A percentile compares a stretch with the other conserved stretches of the same genome.
Conservation (phyloP, 768 basidiomycete species). For the Pisolithus albus region DNA sequence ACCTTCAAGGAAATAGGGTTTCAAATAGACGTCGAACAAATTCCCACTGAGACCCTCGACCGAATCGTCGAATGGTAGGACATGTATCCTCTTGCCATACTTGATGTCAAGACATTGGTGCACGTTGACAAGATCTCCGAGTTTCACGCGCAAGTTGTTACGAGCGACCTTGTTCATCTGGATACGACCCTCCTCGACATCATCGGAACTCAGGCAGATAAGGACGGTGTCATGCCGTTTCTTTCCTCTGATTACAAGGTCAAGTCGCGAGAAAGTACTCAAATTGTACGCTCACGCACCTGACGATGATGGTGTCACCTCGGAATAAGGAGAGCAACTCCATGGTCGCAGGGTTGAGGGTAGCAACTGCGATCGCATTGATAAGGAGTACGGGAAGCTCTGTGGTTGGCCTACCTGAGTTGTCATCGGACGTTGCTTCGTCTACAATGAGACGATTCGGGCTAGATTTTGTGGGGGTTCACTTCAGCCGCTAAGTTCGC, state of each 20-base stretch:
- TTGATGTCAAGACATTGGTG: conserved; percentile 97
- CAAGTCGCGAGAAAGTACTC: neutral
- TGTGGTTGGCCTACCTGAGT: conserved; percentile 59
- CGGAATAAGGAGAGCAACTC: conserved; percentile 89
- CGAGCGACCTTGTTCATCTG: conserved; percentile 99
- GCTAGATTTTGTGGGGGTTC: conserved; percentile 36
- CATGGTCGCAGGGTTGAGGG: conserved; percentile 95
- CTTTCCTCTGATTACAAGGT: conserved; percentile 62
- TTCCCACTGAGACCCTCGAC: conserved; percentile 97
- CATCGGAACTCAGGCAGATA: conserved; percentile 91
- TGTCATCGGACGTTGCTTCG: conserved; percentile 92
- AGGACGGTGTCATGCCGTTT: conserved; percentile 96
- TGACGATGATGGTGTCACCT: conserved; percentile 94
- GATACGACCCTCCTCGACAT: conserved; percentile 96
- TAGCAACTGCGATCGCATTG: conserved; percentile 57
- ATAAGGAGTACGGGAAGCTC: neutral
- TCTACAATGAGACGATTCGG: conserved; percentile 98
- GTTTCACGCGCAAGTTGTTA: conserved; percentile 95
- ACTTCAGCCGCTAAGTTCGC: conserved; percentile 5
- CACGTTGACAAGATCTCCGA: conserved; percentile 93
- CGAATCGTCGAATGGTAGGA: conserved; percentile 97
- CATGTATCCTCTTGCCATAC: conserved; percentile 96
- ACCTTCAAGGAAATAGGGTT: conserved; percentile 98
- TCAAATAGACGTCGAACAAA: conserved; percentile 97
- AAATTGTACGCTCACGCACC: conserved; percentile 40